Conservation (phyloP, 441 rosid genomes). For the Euphorbia neoarborescens region DNA sequence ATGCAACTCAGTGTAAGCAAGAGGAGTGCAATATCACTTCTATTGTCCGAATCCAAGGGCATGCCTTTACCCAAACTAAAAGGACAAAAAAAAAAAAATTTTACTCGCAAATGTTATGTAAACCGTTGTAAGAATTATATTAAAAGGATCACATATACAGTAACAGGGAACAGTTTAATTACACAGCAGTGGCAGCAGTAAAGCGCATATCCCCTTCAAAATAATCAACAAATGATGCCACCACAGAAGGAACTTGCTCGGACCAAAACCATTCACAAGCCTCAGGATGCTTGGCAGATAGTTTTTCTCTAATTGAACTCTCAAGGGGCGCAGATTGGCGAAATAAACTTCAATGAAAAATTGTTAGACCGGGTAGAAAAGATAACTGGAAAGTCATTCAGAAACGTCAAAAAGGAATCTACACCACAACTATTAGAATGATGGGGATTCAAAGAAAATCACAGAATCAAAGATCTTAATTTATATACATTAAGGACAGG, state of each 20-base stretch:
- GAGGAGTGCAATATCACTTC: slow-evolving; percentile 65
- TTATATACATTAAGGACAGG: not conserved
- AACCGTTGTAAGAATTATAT: slow-evolving; percentile 15
- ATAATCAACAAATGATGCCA: slow-evolving; percentile 57
- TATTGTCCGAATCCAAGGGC: slow-evolving; percentile 40
- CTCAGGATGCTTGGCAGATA: slow-evolving; percentile 73
- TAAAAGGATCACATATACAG: slow-evolving; percentile 19
- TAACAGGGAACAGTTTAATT: slow-evolving; percentile 27
- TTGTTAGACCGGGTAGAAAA: slow-evolving; percentile 11
- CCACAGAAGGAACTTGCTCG: slow-evolving; percentile 63
- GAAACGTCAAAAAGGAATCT: slow-evolving; percentile 1
- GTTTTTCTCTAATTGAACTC: slow-evolving; percentile 70
- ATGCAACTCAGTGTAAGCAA: slow-evolving; percentile 74
- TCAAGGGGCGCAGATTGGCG: slow-evolving; percentile 78
- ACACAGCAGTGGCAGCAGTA: slow-evolving; percentile 59
- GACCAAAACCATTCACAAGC: slow-evolving; percentile 83
- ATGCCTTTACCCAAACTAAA: slow-evolving; percentile 50
- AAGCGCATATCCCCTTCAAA: slow-evolving; percentile 67
- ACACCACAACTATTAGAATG: not conserved
- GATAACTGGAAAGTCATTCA: slow-evolving; percentile 5
- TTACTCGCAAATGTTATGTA: slow-evolving; percentile 16
- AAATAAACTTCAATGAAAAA: slow-evolving; percentile 53
- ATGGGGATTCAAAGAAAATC: not conserved
- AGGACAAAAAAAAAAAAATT: slow-evolving; percentile 25
- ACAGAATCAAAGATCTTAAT: not conserved